Percentiles rank a stretch among this genome's conserved stretches.
Evolutionary conservation across 352 stramenopile genomes (phyloP).

Genomic region (Phytopythium mirpurense): DNA sequence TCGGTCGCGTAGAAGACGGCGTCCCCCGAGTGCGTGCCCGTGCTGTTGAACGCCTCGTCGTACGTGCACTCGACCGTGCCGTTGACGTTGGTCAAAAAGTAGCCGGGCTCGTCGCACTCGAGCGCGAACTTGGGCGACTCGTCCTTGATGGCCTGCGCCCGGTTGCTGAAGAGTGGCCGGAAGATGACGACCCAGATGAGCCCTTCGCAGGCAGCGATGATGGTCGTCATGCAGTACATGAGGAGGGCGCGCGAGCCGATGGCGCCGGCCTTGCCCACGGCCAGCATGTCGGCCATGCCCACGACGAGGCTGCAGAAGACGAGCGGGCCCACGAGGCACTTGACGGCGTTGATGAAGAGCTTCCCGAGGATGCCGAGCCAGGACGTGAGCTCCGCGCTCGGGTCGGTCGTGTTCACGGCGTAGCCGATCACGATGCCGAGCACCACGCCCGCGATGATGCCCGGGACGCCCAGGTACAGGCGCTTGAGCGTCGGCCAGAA

Average conservation of each 20-base stretch:
- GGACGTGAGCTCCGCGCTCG: slow-evolving; percentile 1
- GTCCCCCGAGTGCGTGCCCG: not conserved
- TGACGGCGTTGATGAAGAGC: slow-evolving; percentile 31
- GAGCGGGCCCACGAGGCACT: slow-evolving; percentile 26
- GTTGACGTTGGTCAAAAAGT: slow-evolving; percentile 7
- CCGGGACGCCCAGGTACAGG: not conserved
- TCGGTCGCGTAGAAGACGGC: slow-evolving; percentile 10
- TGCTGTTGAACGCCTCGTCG: slow-evolving; percentile 4
- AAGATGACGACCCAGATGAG: slow-evolving; percentile 19
- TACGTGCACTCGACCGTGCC: slow-evolving; percentile 7
- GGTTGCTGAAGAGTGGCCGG: slow-evolving; percentile 11
- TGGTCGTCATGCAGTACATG: slow-evolving; percentile 18
- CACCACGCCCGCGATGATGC: not conserved
- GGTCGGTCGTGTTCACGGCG: not conserved
- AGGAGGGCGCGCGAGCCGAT: slow-evolving; percentile 13
- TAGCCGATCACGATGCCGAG: slow-evolving; percentile 1
- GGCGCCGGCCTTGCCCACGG: slow-evolving; percentile 12
- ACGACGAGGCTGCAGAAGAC: slow-evolving; percentile 30
- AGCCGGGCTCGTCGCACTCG: slow-evolving; percentile 7
- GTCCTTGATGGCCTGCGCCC: not conserved
- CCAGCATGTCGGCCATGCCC: slow-evolving; percentile 22
- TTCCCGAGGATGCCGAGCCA: slow-evolving; percentile 21
- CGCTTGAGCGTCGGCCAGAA: not conserved
- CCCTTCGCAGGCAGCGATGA: slow-evolving; percentile 11
- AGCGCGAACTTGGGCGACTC: not conserved